phyloP scores from a whole-genome alignment of 139 green algal genomes.

The Yamagishiella unicocca region DNA sequence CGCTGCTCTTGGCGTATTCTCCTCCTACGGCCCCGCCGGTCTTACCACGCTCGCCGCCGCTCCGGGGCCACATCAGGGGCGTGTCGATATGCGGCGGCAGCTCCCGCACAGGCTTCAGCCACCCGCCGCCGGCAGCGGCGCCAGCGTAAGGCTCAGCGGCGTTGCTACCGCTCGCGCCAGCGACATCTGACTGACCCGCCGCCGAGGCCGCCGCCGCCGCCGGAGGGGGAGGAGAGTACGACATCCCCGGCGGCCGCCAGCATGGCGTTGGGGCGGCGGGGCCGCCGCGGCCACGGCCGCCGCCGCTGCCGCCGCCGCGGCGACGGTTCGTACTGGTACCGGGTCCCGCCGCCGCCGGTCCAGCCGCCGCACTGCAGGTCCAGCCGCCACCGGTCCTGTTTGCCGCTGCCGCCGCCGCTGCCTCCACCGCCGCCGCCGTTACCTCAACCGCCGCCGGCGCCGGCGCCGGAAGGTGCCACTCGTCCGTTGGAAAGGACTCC shows the following conservation, averaged over 20 bases:
- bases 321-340: too few species aligned
- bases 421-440: background rate
- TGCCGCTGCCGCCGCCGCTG: background rate
- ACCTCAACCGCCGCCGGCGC: background rate
- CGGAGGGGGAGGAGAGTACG: background rate
- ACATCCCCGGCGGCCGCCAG: background rate
- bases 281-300: background rate
- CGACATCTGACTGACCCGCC: background rate
- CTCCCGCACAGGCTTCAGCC: background rate
- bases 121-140: background rate
- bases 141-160: background rate
- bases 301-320: background rate
- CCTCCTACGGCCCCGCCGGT: background rate
- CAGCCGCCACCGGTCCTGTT: too few species aligned
- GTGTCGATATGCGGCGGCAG: background rate
- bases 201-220: background rate
- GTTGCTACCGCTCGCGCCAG: background rate
- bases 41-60: background rate
- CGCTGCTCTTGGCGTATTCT: too few species aligned
- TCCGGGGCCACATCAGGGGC: background rate
- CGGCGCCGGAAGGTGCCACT: background rate
- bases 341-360: too few species aligned
- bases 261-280: background rate
- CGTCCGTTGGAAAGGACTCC: constrained; percentile 7
- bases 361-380: too few species aligned